Conservation (phyloP, 768 basidiomycete species). For the Hypholoma sublateritium region DNA sequence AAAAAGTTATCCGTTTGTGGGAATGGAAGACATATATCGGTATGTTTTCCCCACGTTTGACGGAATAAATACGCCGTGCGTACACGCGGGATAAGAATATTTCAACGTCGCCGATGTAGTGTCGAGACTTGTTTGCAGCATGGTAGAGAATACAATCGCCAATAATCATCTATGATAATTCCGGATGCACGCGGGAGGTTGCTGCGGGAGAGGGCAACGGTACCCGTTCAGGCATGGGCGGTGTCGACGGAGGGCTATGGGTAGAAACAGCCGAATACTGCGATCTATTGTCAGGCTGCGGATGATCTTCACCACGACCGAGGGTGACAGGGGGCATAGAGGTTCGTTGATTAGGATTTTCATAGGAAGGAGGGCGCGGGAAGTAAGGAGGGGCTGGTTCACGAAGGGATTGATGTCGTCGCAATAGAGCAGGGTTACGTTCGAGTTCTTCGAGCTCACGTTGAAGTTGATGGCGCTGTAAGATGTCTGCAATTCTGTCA, state of each 20-base stretch:
- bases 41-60: not conserved
- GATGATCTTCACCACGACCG: slow-evolving; percentile 6
- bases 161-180: slow-evolving; percentile 1
- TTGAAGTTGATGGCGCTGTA: slow-evolving; percentile 47
- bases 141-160: slow-evolving; percentile 1
- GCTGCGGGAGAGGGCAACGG: slow-evolving; percentile 7
- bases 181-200: slow-evolving; percentile 9
- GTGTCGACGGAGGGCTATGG: slow-evolving; percentile 16
- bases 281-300: not conserved
- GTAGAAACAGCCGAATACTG: slow-evolving; percentile 29
- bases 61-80: slow-evolving; percentile 5
- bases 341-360: slow-evolving; percentile 1
- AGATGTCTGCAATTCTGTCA: slow-evolving; percentile 42
- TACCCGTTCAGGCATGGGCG: slow-evolving; percentile 13
- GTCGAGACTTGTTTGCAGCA: not conserved
- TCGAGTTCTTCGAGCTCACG: slow-evolving; percentile 50
- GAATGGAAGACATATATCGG: not conserved
- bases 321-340: not conserved
- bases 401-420: slow-evolving; percentile 28
- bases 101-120: not conserved
- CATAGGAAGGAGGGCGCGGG: slow-evolving; percentile 48
- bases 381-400: slow-evolving; percentile 56
- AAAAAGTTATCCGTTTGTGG: no score
- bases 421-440: slow-evolving; percentile 30
- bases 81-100: not conserved